Base-by-base conservation (phyloP, 2,329 filamentous ascomycete genomes). In the Penicillium sp. region DNA sequence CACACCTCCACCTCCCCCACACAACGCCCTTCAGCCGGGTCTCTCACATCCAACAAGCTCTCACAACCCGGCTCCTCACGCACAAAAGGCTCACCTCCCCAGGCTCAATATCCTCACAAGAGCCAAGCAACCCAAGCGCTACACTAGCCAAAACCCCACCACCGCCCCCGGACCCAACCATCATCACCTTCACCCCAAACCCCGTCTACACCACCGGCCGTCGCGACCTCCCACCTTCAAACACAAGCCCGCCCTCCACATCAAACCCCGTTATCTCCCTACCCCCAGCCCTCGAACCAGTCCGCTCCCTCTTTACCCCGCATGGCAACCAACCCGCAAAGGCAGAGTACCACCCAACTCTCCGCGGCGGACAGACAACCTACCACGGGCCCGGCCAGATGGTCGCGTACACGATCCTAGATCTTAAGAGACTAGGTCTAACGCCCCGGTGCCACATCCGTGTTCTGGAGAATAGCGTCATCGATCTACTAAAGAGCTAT, bases 321-420 rank as follows among this genome's bases (percentile, higher is more conserved):
- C 62, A 69, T 33, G 57, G 36, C 19, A 33, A 8, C 21, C 11
- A 36, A 3, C 44, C 71, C 33, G 77, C 77, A 36, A 65, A 71
- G 27, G 89, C 88, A 3, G 78, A 83, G n/a, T 85, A 94, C 65
- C 75, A 84, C 43, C 82, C 87, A 66, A 88, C 90, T 15, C 83
- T 86, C n/a, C 87, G 94, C 53, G 94, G 94, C 60, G 94, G 94
- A 0, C 86, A 96, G 63, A 92, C 91, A 0, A 97, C 94, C 3
- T 97, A 96, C 78, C 94, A 99, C 72, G 94, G 93, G 0, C 94
- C 93, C 0, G 93, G 93, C 0, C 94, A 99, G 73, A 77, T 96
- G 48, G 90, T 97, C 36, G 85, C 92, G n/a, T 99, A 96, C 79
- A 91, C 93, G 3, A 85, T 97, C 50, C 73, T 96, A n/a, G 91